Conservation (phyloP, 345 rosid genomes). For the Citrus sp. region DNA sequence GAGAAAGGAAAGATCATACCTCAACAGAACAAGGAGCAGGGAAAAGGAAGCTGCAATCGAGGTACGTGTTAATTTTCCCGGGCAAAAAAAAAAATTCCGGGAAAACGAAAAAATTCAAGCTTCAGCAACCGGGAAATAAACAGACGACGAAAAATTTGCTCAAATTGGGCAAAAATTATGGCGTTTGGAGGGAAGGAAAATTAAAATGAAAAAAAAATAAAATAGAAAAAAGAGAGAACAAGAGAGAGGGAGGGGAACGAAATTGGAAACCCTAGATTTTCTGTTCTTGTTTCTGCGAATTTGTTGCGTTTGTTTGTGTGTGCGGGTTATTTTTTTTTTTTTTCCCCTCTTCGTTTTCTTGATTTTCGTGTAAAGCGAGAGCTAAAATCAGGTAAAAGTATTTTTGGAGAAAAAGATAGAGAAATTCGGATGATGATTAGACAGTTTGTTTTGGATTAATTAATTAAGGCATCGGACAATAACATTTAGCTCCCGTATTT, state of each 20-base stretch:
- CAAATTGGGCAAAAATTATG: background rate
- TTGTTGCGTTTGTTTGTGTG: background rate
- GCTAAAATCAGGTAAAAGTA: slow-evolving; percentile 6
- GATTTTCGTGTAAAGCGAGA: background rate
- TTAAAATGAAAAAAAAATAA: background rate
- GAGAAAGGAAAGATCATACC: slow-evolving; percentile 16
- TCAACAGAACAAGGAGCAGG: background rate
- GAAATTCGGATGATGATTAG: background rate
- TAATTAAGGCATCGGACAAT: too few species aligned
- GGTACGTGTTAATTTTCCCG: slow-evolving; percentile 17
- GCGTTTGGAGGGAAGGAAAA: slow-evolving; percentile 35
- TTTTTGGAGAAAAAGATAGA: background rate
- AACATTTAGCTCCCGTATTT: background rate
- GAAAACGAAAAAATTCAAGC: slow-evolving; percentile 4
- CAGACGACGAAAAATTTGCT: background rate
- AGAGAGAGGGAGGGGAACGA: background rate
- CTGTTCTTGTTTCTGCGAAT: background rate
- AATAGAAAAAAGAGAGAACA: background rate
- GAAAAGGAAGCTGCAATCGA: slow-evolving; percentile 7
- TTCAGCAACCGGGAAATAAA: background rate
- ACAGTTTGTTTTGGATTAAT: background rate
- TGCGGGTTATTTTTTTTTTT: background rate
- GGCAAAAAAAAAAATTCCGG: slow-evolving; percentile 18
- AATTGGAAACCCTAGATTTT: slow-evolving; percentile 27
- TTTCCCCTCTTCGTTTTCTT: background rate